Evolutionary conservation across 257 asterid species (phyloP).

Genomic region (Linderniella brevidens): DNA sequence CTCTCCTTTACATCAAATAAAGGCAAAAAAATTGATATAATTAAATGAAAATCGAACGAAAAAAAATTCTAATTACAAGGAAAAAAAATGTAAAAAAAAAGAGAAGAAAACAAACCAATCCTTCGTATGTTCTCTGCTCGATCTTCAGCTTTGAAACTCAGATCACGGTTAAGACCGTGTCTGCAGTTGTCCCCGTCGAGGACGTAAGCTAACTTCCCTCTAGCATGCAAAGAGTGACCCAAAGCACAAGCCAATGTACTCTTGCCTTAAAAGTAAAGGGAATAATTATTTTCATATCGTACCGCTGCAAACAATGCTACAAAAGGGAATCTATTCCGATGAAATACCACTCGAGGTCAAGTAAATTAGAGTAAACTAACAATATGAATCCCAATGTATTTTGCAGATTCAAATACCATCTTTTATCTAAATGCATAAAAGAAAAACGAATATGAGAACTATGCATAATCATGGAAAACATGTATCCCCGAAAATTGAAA

Average conservation of each 20-base stretch:
- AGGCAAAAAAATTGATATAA: background rate
- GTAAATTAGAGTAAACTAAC: too few species aligned
- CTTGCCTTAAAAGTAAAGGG: constrained; percentile 36
- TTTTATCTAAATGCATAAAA: too few species aligned
- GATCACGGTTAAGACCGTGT: constrained; percentile 82
- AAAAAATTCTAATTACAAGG: background rate
- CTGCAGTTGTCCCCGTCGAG: constrained; percentile 99
- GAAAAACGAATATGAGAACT: too few species aligned
- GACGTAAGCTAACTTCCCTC: constrained; percentile 75
- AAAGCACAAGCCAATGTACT: constrained; percentile 94
- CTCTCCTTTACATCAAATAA: constrained; percentile 47
- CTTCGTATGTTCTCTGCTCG: constrained; percentile 91
- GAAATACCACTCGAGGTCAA: too few species aligned
- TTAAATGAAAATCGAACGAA: background rate
- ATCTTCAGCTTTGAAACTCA: constrained; percentile 82
- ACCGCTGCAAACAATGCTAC: too few species aligned
- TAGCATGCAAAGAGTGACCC: constrained; percentile 63
- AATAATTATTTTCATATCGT: background rate
- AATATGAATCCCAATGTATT: too few species aligned
- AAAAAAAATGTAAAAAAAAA: too few species aligned
- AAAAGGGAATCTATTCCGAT: too few species aligned
- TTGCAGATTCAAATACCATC: too few species aligned
- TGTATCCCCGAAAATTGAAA: too few species aligned
- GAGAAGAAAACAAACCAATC: constrained; percentile 57
- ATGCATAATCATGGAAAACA: too few species aligned